Evolutionary conservation across 2,329 filamentous ascomycete genomes (phyloP).

Genomic region (Dactylellina parvicollis): DNA sequence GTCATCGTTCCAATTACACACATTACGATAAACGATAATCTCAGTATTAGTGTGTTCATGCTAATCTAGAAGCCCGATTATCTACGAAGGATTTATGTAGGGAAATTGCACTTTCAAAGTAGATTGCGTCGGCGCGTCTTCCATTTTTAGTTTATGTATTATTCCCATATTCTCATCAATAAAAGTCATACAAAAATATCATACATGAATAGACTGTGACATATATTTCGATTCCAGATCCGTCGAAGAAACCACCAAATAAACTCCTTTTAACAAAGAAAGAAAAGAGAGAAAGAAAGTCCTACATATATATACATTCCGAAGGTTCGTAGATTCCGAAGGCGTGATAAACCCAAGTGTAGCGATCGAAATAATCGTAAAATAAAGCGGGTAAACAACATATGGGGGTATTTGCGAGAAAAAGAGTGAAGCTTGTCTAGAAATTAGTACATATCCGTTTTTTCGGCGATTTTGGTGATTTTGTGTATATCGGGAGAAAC

Average conservation of each 20-base stretch:
- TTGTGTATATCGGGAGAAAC: conserved; percentile 9
- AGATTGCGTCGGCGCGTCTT: background rate
- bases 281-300: background rate
- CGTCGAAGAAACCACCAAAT: background rate
- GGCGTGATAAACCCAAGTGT: background rate
- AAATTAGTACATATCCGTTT: background rate
- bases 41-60: no score
- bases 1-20: background rate
- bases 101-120: no score
- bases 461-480: background rate
- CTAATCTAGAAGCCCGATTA: no score
- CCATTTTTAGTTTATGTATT: background rate
- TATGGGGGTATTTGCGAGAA: background rate
- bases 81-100: no score
- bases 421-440: background rate
- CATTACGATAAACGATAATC: no score
- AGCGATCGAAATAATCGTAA: background rate
- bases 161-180: background rate
- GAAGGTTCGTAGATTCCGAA: background rate
- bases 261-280: background rate
- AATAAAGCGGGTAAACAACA: background rate
- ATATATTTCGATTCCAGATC: background rate
- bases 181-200: conserved; percentile 14
- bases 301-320: conserved; percentile 17
- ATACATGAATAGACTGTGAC: conserved; percentile 26